Evolutionary conservation across 2,329 filamentous ascomycete genomes (phyloP).

Genomic region (Aspergillus clavatus): DNA sequence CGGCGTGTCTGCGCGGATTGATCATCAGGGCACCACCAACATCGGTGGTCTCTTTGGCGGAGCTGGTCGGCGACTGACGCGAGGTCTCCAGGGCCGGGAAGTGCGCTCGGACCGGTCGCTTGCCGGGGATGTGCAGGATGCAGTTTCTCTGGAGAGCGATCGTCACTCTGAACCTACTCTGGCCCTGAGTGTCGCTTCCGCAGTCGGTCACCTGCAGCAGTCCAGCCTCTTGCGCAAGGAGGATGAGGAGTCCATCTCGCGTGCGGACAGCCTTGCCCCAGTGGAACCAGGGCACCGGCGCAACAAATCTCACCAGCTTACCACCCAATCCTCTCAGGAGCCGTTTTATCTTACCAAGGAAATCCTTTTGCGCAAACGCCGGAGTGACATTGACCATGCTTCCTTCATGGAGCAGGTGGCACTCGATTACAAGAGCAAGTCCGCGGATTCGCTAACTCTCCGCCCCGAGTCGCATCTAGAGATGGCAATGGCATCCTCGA

Average conservation of each 20-base stretch:
- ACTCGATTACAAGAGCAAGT: conserved; percentile 20
- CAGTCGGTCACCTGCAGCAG: conserved; percentile 39
- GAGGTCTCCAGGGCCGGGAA: conserved; percentile 34
- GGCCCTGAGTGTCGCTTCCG: conserved; percentile 42
- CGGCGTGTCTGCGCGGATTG: conserved; percentile 26
- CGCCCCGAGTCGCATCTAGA: conserved; percentile 12
- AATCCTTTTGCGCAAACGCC: conserved; percentile 29
- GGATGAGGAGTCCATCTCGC: conserved; percentile 12
- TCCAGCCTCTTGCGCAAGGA: conserved; percentile 34
- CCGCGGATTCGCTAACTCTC: conserved; percentile 19
- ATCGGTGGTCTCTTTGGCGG: conserved; percentile 39
- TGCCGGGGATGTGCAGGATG: conserved; percentile 34
- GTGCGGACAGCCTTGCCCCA: conserved; percentile 9
- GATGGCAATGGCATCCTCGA: conserved; percentile 11
- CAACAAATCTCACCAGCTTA: conserved; percentile 35
- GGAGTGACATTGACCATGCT: conserved; percentile 22
- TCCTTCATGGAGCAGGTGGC: conserved; percentile 13
- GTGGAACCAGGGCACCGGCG: conserved; percentile 28
- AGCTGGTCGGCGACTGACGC: conserved; percentile 34
- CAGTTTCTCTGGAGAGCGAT: conserved; percentile 31
- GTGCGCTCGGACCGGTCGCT: conserved; percentile 31
- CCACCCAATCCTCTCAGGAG: conserved; percentile 27
- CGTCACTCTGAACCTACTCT: conserved; percentile 40
- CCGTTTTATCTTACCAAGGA: conserved; percentile 35
- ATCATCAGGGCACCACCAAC: conserved; percentile 29